Conservation (phyloP, 768 basidiomycete species). For the Phlegmacium glaucopus region DNA sequence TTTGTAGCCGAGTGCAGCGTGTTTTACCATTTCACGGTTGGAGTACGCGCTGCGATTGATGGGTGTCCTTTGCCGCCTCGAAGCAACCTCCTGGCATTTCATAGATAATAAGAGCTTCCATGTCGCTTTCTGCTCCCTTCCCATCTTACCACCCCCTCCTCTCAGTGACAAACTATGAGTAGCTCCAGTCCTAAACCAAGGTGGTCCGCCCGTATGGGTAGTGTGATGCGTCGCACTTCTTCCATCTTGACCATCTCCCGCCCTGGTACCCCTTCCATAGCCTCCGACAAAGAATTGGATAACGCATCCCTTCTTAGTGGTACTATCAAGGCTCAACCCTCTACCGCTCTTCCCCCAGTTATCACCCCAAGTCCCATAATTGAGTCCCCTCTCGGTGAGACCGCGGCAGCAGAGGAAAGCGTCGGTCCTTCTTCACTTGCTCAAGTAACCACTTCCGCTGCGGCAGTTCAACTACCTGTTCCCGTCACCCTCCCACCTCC, state of each 20-base stretch:
- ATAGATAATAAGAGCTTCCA: constrained; percentile 31
- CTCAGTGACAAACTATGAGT: constrained; percentile 16
- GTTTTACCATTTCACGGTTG: constrained; percentile 6
- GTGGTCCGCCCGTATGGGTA: constrained; percentile 56
- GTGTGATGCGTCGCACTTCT: constrained; percentile 59
- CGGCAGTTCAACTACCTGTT: constrained; percentile 1
- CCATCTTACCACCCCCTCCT: constrained; percentile 2
- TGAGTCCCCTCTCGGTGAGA: constrained; percentile 71
- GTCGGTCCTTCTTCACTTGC: constrained; percentile 42
- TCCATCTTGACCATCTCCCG: constrained; percentile 43
- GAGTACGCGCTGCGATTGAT: constrained; percentile 3
- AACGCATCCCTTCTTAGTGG: constrained; percentile 16
- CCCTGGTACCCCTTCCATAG: constrained; percentile 24
- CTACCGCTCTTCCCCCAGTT: constrained; percentile 5
- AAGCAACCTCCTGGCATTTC: constrained; percentile 41
- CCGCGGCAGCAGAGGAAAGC: constrained; percentile 56
- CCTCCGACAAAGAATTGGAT: constrained; percentile 24
- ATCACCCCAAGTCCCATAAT: constrained; percentile 9
- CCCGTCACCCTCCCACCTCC: constrained; percentile 6
- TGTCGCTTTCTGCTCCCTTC: constrained; percentile 8
- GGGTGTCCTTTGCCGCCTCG: too few relatives aligned
- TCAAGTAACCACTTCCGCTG: constrained; percentile 23
- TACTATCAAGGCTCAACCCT: constrained; percentile 13
- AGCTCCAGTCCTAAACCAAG: constrained; percentile 29
- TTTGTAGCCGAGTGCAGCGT: too few relatives aligned